Conservation (phyloP, 192 early-diverging fungal genomes). For the Chytriomyces sp. region DNA sequence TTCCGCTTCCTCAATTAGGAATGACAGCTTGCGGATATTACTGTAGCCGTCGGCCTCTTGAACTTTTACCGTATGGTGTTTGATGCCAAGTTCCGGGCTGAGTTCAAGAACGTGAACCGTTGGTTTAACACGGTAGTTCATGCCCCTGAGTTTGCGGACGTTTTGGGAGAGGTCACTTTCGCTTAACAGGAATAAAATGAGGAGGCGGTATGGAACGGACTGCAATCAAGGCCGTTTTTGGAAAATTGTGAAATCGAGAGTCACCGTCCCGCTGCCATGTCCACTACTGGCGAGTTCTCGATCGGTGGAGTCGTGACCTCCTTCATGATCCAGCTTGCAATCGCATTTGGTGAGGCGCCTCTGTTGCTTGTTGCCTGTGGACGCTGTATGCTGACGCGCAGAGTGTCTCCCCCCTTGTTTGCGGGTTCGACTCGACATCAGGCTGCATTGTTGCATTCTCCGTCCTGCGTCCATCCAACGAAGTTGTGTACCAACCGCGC, state of each 20-base stretch:
- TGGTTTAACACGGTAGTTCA: slow-evolving; percentile 85
- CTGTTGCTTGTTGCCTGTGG: neutral
- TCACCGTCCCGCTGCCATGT: neutral
- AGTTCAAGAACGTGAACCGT: slow-evolving; percentile 84
- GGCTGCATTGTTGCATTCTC: slow-evolving; percentile 47
- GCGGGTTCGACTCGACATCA: slow-evolving; percentile 1
- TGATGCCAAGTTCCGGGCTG: slow-evolving; percentile 76
- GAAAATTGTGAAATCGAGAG: neutral
- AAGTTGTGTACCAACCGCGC: slow-evolving; percentile 49
- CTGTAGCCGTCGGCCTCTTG: slow-evolving; percentile 59
- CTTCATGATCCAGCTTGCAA: slow-evolving; percentile 24
- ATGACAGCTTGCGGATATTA: slow-evolving; percentile 89
- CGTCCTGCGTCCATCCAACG: slow-evolving; percentile 45
- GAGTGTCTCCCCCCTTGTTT: neutral
- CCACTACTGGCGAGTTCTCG: slow-evolving; percentile 9
- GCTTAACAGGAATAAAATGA: neutral
- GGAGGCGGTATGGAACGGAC: neutral
- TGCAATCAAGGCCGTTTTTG: neutral
- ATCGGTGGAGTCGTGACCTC: slow-evolving; percentile 24
- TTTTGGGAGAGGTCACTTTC: slow-evolving; percentile 65
- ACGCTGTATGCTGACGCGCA: too few species aligned
- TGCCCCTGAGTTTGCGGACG: slow-evolving; percentile 80
- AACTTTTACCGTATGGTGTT: slow-evolving; percentile 60
- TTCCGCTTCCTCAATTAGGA: too few species aligned
- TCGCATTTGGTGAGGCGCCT: slow-evolving; percentile 15